Base-by-base conservation (phyloP, 1,284 basidiomycete species). In the Fomitopsis betulina region DNA sequence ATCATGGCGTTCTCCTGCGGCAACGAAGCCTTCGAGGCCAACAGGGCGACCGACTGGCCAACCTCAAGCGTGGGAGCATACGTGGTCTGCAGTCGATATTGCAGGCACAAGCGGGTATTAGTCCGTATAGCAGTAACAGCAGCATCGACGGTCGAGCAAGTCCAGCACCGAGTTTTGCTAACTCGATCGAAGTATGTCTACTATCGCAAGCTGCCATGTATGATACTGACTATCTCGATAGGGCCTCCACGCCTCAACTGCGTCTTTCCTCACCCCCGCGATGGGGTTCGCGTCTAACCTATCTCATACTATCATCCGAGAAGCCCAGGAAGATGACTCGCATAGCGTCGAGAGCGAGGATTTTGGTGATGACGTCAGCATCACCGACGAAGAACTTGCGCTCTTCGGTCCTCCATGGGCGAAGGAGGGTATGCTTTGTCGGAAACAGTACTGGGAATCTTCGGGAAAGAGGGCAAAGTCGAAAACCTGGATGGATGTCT, bases 361-460 rank as follows among this genome's bases (percentile, higher is more conserved):
- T 43, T 84, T 86, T 7, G 75, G 70, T 50, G 88, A 86, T 0
- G 84, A 81, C 30, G 87, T 92, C 65, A 92, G 91, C 60, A 90
- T 96, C 60, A 86, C 88, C 5, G 96, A 98, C 69, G 95, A 98
- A 69, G 94, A 98, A 73, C 80, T 98, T 12, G 96, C 96, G 0
- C 78, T 98, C 37, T 83, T 97, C 12, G 96, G 96, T 25, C 87
- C 96, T 3, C 96, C 96, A 0, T 99, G 96, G 96, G 96, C 96
- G 0, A 99, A 99, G 73, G 96, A 99, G 73, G 96, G 96, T 15
- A 90, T 96, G 78, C 82, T 99, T 3, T 90, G 88, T 63, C 87
- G 95, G 37, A 98, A 98, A 71, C 90, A 95, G 63, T 97, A 96
- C 71, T 96, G 91, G 87, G 96, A 98, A 68, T 81, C 83, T 3